phyloP scores from a whole-genome alignment of 495 filamentous ascomycete species.

The Patellaria atrata region DNA sequence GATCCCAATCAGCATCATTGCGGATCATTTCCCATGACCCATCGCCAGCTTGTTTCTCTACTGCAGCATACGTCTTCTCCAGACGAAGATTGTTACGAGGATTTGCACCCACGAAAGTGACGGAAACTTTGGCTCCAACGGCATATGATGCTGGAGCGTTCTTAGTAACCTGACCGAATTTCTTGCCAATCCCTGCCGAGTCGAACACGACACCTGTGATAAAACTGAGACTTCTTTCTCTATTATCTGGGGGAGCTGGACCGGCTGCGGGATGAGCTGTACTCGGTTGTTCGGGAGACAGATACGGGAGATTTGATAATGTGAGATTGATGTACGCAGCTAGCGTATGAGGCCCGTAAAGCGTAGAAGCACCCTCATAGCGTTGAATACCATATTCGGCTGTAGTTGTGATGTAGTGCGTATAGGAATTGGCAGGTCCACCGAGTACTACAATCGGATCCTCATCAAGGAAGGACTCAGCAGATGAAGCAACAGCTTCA shows the following conservation, averaged over 20 bases:
- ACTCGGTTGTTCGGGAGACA: constrained; percentile 38
- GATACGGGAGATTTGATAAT: constrained; percentile 53
- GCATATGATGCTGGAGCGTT: constrained; percentile 43
- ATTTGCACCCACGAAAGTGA: constrained; percentile 74
- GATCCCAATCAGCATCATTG: constrained; percentile 63
- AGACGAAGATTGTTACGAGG: constrained; percentile 74
- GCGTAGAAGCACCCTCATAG: constrained; percentile 89
- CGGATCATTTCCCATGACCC: constrained; percentile 51
- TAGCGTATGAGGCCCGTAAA: constrained; percentile 85
- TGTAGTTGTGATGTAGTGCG: constrained; percentile 87
- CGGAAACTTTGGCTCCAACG: constrained; percentile 43
- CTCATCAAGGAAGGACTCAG: constrained; percentile 27
- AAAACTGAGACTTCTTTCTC: constrained; percentile 65
- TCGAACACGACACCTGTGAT: constrained; percentile 71
- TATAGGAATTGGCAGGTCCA: constrained; percentile 90
- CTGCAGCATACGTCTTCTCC: constrained; percentile 63
- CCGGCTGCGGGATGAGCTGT: constrained; percentile 29
- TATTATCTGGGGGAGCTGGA: constrained; percentile 67
- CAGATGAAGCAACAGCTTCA: constrained; percentile 49
- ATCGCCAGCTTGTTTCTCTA: constrained; percentile 46
- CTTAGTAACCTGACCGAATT: constrained; percentile 57
- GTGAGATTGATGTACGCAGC: constrained; percentile 84
- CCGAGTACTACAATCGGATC: constrained; percentile 71
- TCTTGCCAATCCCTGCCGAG: constrained; percentile 50
- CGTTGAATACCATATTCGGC: constrained; percentile 85